Conservation (phyloP, 192 early-diverging fungal genomes). For the Allomyces macrogynus region DNA sequence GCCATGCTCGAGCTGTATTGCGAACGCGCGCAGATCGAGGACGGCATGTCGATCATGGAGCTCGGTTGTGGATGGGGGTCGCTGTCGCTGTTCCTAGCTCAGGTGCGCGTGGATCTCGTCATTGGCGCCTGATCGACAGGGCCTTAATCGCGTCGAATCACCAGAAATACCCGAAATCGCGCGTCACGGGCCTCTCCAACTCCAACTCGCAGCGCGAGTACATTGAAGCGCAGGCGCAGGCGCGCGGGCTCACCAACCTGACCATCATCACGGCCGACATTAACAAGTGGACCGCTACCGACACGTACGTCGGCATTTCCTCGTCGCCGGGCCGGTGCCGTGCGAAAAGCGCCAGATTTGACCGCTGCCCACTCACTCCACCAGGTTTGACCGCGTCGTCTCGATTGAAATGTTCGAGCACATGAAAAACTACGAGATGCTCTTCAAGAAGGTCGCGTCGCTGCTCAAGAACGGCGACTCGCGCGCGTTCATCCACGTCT, state of each 20-base stretch:
- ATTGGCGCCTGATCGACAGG: too few relatives aligned
- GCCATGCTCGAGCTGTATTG: constrained; percentile 37
- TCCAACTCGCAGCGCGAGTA: constrained; percentile 28
- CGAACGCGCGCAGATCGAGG: constrained; percentile 21
- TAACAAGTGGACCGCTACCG: constrained; percentile 7
- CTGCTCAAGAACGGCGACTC: constrained; percentile 36
- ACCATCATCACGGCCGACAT: constrained; percentile 34
- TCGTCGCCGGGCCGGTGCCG: too few relatives aligned
- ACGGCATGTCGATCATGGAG: constrained; percentile 37
- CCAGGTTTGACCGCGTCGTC: constrained; percentile 30
- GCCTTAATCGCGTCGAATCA: background rate
- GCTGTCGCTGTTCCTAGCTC: constrained; percentile 29
- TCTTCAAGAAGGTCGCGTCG: constrained; percentile 27
- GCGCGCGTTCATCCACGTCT: constrained; percentile 41
- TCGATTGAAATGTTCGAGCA: constrained; percentile 44
- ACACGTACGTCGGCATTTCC: too few relatives aligned
- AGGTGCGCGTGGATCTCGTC: constrained; percentile 14
- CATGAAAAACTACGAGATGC: constrained; percentile 38
- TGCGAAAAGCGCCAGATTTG: too few relatives aligned
- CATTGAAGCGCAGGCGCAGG: constrained; percentile 17
- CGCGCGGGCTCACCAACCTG: constrained; percentile 26
- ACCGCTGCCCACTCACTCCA: background rate
- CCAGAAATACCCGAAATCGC: constrained; percentile 30
- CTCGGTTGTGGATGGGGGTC: constrained; percentile 46
- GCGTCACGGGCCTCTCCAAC: constrained; percentile 35